These are phyloP conservation scores for Schizochytrium sp. DNA, from an alignment of 108 stramenopile genomes.

Conservation along the genomic window DNA sequence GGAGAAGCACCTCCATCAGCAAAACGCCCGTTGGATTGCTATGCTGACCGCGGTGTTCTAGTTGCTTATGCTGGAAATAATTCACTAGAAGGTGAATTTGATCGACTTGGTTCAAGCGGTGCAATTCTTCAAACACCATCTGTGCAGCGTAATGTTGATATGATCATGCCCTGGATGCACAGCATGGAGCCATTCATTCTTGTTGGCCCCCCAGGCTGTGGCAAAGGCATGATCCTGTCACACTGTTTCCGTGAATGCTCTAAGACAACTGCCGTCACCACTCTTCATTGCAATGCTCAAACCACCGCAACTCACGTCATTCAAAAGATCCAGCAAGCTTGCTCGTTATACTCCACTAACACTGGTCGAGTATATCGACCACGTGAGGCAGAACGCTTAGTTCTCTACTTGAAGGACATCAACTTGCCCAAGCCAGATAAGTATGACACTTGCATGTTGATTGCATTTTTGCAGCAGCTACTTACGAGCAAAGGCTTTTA, in stretches of 20 bases:
- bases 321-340: slow-evolving; percentile 75
- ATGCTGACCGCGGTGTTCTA: slow-evolving; percentile 61
- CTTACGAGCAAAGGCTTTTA: slow-evolving; percentile 78
- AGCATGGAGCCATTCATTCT: slow-evolving; percentile 74
- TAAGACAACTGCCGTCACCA: slow-evolving; percentile 64
- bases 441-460: slow-evolving; percentile 79
- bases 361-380: slow-evolving; percentile 79
- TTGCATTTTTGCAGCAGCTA: slow-evolving; percentile 81
- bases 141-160: slow-evolving; percentile 71
- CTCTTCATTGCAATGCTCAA: slow-evolving; percentile 78
- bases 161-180: slow-evolving; percentile 74
- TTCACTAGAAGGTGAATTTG: background rate
- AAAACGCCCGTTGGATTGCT: slow-evolving; percentile 67
- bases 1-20: slow-evolving; percentile 73
- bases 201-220: slow-evolving; percentile 79
- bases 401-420: slow-evolving; percentile 80
- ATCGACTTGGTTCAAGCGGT: slow-evolving; percentile 51
- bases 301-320: slow-evolving; percentile 77
- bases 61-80: background rate
- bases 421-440: slow-evolving; percentile 79
- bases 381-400: slow-evolving; percentile 75
- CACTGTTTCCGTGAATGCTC: slow-evolving; percentile 53
- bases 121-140: slow-evolving; percentile 68
- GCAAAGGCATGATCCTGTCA: slow-evolving; percentile 74
- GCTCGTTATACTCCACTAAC: slow-evolving; percentile 74